Evolutionary conservation across 2,329 filamentous ascomycete species (phyloP).

Genomic region (Xenosphaeropsis pyriputrescens): DNA sequence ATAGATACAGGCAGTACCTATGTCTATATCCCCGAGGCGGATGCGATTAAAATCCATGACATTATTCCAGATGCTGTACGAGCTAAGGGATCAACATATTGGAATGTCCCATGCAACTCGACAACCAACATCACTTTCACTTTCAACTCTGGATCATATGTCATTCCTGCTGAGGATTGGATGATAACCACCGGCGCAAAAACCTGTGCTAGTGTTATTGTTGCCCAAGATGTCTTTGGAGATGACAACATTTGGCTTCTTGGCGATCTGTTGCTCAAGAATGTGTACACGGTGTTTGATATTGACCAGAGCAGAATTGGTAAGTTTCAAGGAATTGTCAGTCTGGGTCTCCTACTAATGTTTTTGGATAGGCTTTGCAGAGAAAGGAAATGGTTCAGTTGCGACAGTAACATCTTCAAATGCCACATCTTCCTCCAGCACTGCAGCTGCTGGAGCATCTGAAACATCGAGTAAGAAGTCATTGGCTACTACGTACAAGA

Average conservation of each 20-base stretch:
- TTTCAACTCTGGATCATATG: constrained; percentile 54
- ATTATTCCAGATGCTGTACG: constrained; percentile 42
- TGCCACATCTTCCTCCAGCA: constrained; percentile 3
- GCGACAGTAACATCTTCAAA: constrained; percentile 7
- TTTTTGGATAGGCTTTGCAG: constrained; percentile 8
- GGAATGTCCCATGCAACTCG: constrained; percentile 59
- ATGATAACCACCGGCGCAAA: constrained; percentile 29
- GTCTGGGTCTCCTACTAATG: neutral
- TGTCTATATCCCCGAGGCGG: constrained; percentile 52
- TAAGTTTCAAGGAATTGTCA: constrained; percentile 17
- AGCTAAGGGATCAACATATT: constrained; percentile 44
- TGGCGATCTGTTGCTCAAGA: constrained; percentile 77
- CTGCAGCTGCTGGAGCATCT: constrained; percentile 3
- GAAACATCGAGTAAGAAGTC: neutral
- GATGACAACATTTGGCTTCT: constrained; percentile 54
- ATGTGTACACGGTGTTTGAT: constrained; percentile 80
- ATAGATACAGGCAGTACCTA: constrained; percentile 79
- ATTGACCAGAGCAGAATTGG: constrained; percentile 52
- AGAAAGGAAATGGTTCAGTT: constrained; percentile 4
- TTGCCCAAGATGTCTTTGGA: constrained; percentile 53
- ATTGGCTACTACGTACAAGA: too few relatives aligned
- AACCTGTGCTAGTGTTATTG: constrained; percentile 55
- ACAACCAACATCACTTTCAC: constrained; percentile 43
- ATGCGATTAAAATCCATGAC: constrained; percentile 53
- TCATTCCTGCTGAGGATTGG: constrained; percentile 59